Conservation (phyloP, 192 early-diverging fungal species). For the Rhizoclosmatium globosum region DNA sequence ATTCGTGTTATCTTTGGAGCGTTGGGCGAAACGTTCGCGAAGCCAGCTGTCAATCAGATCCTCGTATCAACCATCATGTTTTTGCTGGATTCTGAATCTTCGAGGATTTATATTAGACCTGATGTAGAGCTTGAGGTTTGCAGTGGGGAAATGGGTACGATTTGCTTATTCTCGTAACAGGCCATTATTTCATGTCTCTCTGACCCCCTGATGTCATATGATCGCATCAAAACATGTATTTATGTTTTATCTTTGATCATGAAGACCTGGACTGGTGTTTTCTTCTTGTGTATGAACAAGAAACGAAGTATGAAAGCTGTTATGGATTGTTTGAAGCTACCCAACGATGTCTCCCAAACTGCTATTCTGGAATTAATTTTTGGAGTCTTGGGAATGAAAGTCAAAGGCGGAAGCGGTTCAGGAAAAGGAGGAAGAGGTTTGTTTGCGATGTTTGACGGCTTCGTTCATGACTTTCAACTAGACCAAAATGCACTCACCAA, state of each 20-base stretch:
- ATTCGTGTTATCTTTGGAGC: constrained; percentile 73
- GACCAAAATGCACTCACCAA: constrained; percentile 8
- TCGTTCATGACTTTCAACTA: neutral
- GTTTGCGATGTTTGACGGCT: too few relatives aligned
- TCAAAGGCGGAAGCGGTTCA: constrained; percentile 61
- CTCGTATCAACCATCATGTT: constrained; percentile 65
- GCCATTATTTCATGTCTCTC: constrained; percentile 82
- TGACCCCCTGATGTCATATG: constrained; percentile 69
- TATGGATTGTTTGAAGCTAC: constrained; percentile 73
- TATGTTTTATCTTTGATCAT: constrained; percentile 70
- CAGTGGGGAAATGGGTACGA: neutral
- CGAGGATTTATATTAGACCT: constrained; percentile 71
- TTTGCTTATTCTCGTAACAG: constrained; percentile 43
- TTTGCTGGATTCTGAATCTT: constrained; percentile 75
- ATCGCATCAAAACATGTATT: constrained; percentile 71
- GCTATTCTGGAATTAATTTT: constrained; percentile 80
- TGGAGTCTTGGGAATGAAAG: constrained; percentile 76
- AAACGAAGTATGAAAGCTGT: constrained; percentile 74
- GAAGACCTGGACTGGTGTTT: constrained; percentile 81
- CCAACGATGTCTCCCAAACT: constrained; percentile 53
- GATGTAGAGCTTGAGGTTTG: constrained; percentile 79
- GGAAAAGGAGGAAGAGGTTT: constrained; percentile 30
- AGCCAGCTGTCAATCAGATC: constrained; percentile 67
- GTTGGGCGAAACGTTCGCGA: constrained; percentile 69
- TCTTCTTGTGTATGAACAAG: constrained; percentile 78